These are phyloP conservation scores for Amanita polypyramis DNA, from an alignment of 768 basidiomycete species.

Conservation along the genomic window DNA sequence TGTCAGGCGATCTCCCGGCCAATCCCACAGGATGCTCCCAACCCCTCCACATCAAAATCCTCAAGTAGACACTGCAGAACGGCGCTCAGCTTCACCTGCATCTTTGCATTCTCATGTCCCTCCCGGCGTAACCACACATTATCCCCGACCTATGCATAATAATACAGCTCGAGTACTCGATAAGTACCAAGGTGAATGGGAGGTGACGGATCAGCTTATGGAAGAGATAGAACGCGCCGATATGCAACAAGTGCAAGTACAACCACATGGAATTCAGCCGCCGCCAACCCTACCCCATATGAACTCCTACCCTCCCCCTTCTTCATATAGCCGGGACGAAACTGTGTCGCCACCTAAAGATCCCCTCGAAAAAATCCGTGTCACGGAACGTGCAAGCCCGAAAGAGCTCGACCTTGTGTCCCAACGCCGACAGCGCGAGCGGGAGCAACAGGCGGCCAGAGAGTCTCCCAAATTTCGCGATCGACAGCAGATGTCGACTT, in stretches of 20 bases:
- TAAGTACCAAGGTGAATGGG: conserved; percentile 47
- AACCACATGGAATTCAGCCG: conserved; percentile 26
- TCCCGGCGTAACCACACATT: conserved; percentile 28
- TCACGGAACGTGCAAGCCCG: conserved; percentile 42
- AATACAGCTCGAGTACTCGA: conserved; percentile 45
- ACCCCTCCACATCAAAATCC: conserved; percentile 34
- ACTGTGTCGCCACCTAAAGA: conserved; percentile 40
- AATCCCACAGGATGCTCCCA: conserved; percentile 27
- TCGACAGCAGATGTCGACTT: conserved; percentile 29
- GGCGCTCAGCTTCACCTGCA: conserved; percentile 24
- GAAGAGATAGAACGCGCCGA: conserved; percentile 68
- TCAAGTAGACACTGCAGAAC: conserved; percentile 21
- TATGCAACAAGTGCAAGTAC: conserved; percentile 39
- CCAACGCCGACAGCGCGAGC: conserved; percentile 25
- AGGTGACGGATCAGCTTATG: conserved; percentile 60
- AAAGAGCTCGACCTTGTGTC: conserved; percentile 37
- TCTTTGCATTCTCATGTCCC: conserved; percentile 22
- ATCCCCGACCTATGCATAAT: conserved; percentile 57
- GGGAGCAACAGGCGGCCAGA: conserved; percentile 30
- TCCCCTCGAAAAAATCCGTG: conserved; percentile 44
- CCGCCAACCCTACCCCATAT: conserved; percentile 9
- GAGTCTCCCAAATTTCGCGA: conserved; percentile 36
- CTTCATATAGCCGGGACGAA: conserved; percentile 18
- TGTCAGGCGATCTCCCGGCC: conserved; percentile 24
- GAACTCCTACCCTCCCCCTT: conserved; percentile 17